Percentiles rank a stretch among this genome's conserved stretches.
Conservation (phyloP, 257 asterid genomes). For the Dorcoceras hygrometricum region DNA sequence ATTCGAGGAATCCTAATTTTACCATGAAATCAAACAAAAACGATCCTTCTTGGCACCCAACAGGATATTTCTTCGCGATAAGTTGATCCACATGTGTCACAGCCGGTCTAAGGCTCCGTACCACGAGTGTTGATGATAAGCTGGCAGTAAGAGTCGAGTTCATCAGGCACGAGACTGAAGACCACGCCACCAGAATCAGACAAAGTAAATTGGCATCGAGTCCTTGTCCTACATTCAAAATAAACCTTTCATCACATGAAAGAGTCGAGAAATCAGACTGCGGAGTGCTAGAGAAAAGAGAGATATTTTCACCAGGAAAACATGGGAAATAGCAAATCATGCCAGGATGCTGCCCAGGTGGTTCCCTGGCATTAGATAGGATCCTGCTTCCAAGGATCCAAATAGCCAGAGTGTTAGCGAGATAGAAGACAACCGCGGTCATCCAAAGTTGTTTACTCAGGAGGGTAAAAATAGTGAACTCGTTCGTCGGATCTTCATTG, state of each 20-base stretch:
- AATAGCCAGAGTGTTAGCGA: constrained; percentile 24
- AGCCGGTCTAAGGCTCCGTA: not conserved
- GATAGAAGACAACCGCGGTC: constrained; percentile 25
- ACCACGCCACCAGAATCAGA: not conserved
- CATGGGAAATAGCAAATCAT: constrained; percentile 37
- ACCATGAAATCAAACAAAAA: not conserved
- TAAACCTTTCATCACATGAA: not conserved
- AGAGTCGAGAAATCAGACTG: not conserved
- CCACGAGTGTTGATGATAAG: not conserved
- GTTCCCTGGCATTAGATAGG: constrained; percentile 15
- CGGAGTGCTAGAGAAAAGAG: constrained; percentile 18
- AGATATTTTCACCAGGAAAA: constrained; percentile 27
- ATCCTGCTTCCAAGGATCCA: constrained; percentile 35
- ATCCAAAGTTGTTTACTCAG: constrained; percentile 37
- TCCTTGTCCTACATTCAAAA: not conserved
- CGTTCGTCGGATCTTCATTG: constrained; percentile 24
- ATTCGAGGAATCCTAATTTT: not conserved
- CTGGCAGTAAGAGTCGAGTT: not conserved
- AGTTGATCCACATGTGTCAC: not conserved
- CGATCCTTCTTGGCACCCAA: not conserved
- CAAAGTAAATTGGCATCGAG: not conserved
- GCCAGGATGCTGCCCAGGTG: constrained; percentile 37
- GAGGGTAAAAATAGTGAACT: constrained; percentile 29
- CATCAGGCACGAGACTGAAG: not conserved
- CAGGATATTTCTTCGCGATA: no score